phyloP scores from a whole-genome alignment of 495 filamentous ascomycete species.

The Aeminium ludgeri region DNA sequence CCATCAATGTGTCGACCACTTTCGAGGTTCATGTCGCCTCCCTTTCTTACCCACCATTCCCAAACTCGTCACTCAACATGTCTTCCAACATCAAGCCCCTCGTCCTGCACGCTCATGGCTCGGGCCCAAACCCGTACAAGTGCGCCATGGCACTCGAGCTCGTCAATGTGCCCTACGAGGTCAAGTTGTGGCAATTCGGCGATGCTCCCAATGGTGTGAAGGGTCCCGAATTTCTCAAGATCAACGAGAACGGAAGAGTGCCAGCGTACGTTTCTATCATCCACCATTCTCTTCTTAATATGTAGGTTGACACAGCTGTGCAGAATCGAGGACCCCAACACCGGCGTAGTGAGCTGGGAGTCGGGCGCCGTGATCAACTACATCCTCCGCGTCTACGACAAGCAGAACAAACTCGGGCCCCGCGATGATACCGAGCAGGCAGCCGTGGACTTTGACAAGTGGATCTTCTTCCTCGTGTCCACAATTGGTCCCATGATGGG shows the following conservation, averaged over 20 bases:
- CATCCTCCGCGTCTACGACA: slow-evolving; percentile 53
- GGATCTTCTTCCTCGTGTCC: slow-evolving; percentile 30
- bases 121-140: slow-evolving; percentile 30
- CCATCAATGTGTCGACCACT: too few relatives aligned
- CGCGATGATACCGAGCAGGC: slow-evolving; percentile 24
- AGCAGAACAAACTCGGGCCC: slow-evolving; percentile 32
- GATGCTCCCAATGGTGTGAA: slow-evolving; percentile 19
- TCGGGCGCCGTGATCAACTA: slow-evolving; percentile 60
- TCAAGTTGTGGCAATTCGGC: slow-evolving; percentile 20
- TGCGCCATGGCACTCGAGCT: slow-evolving; percentile 20
- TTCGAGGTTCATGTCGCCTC: too few relatives aligned
- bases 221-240: slow-evolving; percentile 15
- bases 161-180: slow-evolving; percentile 17
- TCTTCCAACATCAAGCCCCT: slow-evolving; percentile 13
- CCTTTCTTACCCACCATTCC: too few relatives aligned
- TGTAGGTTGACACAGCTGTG: background rate
- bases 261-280: background rate
- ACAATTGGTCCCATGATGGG: slow-evolving; percentile 28
- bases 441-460: slow-evolving; percentile 31
- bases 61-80: background rate
- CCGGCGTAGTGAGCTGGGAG: slow-evolving; percentile 33
- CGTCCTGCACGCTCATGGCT: slow-evolving; percentile 27
- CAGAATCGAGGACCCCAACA: slow-evolving; percentile 26
- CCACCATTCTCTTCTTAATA: background rate
- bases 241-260: slow-evolving; percentile 21